A percentile compares a stretch with the other conserved stretches of the same genome.
These are phyloP conservation scores for Neospermospora avenae DNA, from an alignment of 2,329 filamentous ascomycete genomes.

Conservation along the genomic window DNA sequence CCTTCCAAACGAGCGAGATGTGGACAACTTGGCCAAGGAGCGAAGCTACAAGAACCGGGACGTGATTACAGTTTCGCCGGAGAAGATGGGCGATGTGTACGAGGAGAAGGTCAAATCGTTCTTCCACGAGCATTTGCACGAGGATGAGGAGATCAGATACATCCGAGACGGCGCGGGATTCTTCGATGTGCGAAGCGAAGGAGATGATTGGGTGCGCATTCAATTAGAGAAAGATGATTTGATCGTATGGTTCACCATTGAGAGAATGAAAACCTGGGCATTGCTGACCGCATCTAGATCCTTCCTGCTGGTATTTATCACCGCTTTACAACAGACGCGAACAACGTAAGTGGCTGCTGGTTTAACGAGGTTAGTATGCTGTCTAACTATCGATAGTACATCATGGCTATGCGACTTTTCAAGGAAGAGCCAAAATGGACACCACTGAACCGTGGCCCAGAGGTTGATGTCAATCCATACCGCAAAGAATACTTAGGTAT, in stretches of 20 bases:
- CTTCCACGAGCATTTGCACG: constrained; percentile 93
- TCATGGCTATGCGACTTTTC: constrained; percentile 94
- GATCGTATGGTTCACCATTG: constrained; percentile 46
- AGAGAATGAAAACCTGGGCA: neutral
- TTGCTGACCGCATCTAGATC: constrained; percentile 46
- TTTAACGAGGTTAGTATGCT: neutral
- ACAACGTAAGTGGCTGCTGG: constrained; percentile 64
- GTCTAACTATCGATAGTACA: constrained; percentile 58
- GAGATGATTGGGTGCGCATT: constrained; percentile 88
- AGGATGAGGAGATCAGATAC: constrained; percentile 98
- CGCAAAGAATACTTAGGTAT: constrained; percentile 70
- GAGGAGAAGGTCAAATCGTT: constrained; percentile 93
- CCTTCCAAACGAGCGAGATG: constrained; percentile 59
- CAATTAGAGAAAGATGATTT: constrained; percentile 81
- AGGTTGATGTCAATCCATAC: constrained; percentile 75
- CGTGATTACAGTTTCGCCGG: constrained; percentile 83
- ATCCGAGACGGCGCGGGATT: constrained; percentile 85
- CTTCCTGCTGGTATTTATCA: constrained; percentile 95
- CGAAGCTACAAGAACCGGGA: constrained; percentile 93
- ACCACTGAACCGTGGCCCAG: constrained; percentile 74
- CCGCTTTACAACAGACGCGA: constrained; percentile 89
- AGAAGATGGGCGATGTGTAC: constrained; percentile 80
- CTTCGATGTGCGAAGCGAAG: constrained; percentile 83
- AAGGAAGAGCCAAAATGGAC: constrained; percentile 99
- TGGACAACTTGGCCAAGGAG: constrained; percentile 70